Percentiles rank a stretch among this genome's conserved stretches.
Evolutionary conservation across 2,329 filamentous ascomycete genomes (phyloP).

Genomic region (Talaromyces sp.): DNA sequence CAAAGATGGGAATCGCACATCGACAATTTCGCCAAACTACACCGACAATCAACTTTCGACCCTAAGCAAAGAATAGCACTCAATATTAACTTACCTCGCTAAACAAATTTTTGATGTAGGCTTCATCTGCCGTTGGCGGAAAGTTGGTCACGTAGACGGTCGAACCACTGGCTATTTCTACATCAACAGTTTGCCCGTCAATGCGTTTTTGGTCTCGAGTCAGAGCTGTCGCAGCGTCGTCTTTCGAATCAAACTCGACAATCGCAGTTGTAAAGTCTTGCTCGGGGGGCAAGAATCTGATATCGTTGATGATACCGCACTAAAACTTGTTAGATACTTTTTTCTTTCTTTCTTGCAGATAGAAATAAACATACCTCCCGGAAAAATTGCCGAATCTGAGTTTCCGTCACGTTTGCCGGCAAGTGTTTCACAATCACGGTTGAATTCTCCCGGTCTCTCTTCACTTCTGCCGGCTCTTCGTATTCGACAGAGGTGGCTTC

Average conservation of each 20-base stretch:
- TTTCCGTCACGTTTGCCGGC: conserved; percentile 63
- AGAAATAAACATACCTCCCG: conserved; percentile 52
- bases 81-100: conserved; percentile 39
- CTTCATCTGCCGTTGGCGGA: conserved; percentile 51
- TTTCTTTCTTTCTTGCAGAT: neutral
- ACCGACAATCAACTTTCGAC: neutral
- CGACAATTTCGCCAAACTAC: conserved; percentile 73
- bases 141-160: conserved; percentile 92
- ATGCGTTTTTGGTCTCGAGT: conserved; percentile 78
- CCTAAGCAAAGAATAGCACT: neutral
- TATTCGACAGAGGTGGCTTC: conserved; percentile 24
- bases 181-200: conserved; percentile 65
- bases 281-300: conserved; percentile 62
- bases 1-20: conserved; percentile 83
- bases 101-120: conserved; percentile 53
- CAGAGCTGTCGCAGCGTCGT: conserved; percentile 76
- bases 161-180: conserved; percentile 68
- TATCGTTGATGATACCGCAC: conserved; percentile 75
- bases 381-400: conserved; percentile 81
- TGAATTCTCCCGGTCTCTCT: conserved; percentile 85
- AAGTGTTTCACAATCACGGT: conserved; percentile 77
- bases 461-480: conserved; percentile 40
- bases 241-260: conserved; percentile 76
- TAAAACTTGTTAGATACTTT: conserved; percentile 4
- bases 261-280: conserved; percentile 63